Conservation (phyloP, 1,284 basidiomycete genomes). For the Sanguinoderma infundibulare region DNA sequence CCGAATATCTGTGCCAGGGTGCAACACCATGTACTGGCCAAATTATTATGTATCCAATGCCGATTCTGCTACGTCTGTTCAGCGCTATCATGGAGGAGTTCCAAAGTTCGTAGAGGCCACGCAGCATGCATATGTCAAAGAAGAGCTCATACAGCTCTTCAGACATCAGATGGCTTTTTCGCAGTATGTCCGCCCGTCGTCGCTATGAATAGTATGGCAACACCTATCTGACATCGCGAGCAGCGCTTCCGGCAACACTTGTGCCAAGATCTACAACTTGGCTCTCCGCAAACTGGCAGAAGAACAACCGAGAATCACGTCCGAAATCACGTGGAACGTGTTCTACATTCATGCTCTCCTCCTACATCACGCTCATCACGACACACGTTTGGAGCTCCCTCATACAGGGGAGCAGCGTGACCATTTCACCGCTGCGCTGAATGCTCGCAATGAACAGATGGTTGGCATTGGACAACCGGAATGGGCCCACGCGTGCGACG, state of each 20-base stretch:
- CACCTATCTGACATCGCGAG: too few species aligned
- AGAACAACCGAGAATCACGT: not conserved
- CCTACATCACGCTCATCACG: not conserved
- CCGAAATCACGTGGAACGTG: not conserved
- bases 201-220: too few species aligned
- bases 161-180: not conserved
- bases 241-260: not conserved
- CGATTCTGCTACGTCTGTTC: not conserved
- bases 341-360: constrained; percentile 5
- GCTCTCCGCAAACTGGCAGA: not conserved
- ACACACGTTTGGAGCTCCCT: not conserved
- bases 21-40: not conserved
- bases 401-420: not conserved
- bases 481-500: constrained; percentile 30
- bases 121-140: not conserved
- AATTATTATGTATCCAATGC: not conserved
- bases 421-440: not conserved
- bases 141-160: not conserved
- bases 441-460: not conserved
- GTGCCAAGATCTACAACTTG: not conserved
- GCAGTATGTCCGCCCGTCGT: not conserved
- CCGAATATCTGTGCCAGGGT: not conserved
- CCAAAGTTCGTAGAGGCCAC: not conserved
- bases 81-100: not conserved
- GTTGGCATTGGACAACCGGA: not conserved